A percentile compares a stretch with the other conserved stretches of the same genome.
phyloP scores from a whole-genome alignment of 2,329 filamentous ascomycete genomes.

The Curvularia hawaiiensis region DNA sequence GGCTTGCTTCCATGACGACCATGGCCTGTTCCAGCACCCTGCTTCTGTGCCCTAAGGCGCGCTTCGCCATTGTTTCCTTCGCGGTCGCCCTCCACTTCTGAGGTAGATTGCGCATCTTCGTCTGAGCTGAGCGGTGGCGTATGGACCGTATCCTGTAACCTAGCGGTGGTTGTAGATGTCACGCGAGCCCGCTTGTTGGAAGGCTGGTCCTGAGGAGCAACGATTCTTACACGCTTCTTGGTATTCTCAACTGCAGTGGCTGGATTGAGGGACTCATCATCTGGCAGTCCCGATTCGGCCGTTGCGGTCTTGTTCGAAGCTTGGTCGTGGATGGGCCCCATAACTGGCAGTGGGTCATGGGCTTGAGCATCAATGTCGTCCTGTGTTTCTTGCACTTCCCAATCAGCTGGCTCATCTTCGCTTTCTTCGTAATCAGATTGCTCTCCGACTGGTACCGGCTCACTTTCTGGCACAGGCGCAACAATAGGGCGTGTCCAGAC shows the following conservation, averaged over 20 bases:
- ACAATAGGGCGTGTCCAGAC: slow-evolving; percentile 14
- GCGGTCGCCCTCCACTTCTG: slow-evolving; percentile 17
- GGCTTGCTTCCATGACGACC: slow-evolving; percentile 18
- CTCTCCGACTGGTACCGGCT: slow-evolving; percentile 5
- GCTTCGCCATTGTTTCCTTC: not conserved
- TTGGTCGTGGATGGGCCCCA: not conserved
- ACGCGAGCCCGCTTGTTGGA: slow-evolving; percentile 22
- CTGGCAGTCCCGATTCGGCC: not conserved
- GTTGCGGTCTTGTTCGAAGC: not conserved
- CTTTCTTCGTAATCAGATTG: slow-evolving; percentile 13
- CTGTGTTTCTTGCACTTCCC: not conserved
- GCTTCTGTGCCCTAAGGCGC: slow-evolving; percentile 15
- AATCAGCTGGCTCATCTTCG: slow-evolving; percentile 7
- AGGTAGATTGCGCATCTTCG: slow-evolving; percentile 16
- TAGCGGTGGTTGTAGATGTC: not conserved
- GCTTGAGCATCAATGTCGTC: not conserved
- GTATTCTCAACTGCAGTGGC: slow-evolving; percentile 5
- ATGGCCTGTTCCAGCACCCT: not conserved
- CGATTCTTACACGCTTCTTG: slow-evolving; percentile 31
- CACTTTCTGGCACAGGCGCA: slow-evolving; percentile 7
- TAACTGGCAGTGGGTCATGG: not conserved
- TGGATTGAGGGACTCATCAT: not conserved
- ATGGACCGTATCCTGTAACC: not conserved
- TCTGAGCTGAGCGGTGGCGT: slow-evolving; percentile 13
- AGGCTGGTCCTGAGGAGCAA: slow-evolving; percentile 13